Conservation (phyloP, 768 basidiomycete genomes). For the Hirschioporus abietinus region DNA sequence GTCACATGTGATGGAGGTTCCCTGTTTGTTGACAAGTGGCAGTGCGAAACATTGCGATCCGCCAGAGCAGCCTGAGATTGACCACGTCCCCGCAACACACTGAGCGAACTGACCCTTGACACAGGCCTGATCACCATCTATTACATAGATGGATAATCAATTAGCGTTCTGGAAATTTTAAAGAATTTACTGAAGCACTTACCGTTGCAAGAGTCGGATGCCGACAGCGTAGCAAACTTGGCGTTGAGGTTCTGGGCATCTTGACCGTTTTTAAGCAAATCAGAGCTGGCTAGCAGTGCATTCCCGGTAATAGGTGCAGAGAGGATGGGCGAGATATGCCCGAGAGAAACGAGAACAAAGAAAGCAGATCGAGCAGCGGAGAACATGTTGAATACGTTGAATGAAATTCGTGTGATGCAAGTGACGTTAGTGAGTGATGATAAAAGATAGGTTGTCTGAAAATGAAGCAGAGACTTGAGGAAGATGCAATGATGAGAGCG, state of each 20-base stretch:
- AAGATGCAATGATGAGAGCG: background rate
- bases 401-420: background rate
- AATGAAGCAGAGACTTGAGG: background rate
- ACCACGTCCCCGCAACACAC: slow-evolving; percentile 46
- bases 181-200: background rate
- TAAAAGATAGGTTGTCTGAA: background rate
- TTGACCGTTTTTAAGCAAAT: slow-evolving; percentile 20
- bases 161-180: too few species aligned
- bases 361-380: background rate
- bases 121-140: slow-evolving; percentile 37
- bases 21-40: slow-evolving; percentile 20
- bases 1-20: slow-evolving; percentile 42
- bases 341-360: slow-evolving; percentile 1
- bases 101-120: slow-evolving; percentile 43
- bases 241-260: slow-evolving; percentile 13
- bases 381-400: background rate
- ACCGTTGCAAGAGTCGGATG: slow-evolving; percentile 8
- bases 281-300: slow-evolving; percentile 2
- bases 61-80: slow-evolving; percentile 30
- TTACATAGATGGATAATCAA: background rate
- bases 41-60: slow-evolving; percentile 20
- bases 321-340: slow-evolving; percentile 2
- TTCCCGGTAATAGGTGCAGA: slow-evolving; percentile 4
- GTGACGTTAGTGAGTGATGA: background rate
- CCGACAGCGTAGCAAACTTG: slow-evolving; percentile 18